Evolutionary conservation across 208 protist species (phyloP).

Genomic region (Crithidia bombi): DNA sequence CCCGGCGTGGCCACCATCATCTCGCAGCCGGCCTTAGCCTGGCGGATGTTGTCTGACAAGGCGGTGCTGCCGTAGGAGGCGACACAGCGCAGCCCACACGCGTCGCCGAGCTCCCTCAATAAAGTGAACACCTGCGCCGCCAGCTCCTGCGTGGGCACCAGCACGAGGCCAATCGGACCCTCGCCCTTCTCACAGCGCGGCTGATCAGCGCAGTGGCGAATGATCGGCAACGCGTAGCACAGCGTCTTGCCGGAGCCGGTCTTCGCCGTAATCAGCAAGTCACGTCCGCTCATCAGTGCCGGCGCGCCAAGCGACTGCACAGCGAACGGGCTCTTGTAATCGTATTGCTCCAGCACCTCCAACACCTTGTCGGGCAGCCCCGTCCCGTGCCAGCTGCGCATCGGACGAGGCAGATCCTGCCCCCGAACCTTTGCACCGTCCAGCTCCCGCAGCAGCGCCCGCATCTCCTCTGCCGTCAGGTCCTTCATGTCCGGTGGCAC

Average conservation of each 20-base stretch:
- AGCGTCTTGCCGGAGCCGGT: conserved; percentile 97
- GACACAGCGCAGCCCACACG: conserved; percentile 53
- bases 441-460: conserved; percentile 66
- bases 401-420: conserved; percentile 55
- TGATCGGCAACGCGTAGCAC: conserved; percentile 90
- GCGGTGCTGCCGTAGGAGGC: conserved; percentile 80
- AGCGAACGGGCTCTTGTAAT: conserved; percentile 81
- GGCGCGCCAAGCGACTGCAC: conserved; percentile 87
- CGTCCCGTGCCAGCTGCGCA: conserved; percentile 80
- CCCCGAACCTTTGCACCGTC: conserved; percentile 80
- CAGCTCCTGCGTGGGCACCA: conserved; percentile 95
- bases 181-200: conserved; percentile 70
- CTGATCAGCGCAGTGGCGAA: conserved; percentile 91
- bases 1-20: conserved; percentile 88
- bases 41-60: conserved; percentile 80
- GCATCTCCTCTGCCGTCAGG: conserved; percentile 63
- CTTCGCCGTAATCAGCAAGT: conserved; percentile 90
- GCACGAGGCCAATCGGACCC: conserved; percentile 90
- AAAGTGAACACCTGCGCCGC: conserved; percentile 87
- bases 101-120: conserved; percentile 71
- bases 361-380: conserved; percentile 84
- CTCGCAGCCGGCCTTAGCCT: conserved; percentile 69
- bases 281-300: conserved; percentile 84
- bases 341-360: conserved; percentile 45
- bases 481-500: conserved; percentile 68